These are phyloP conservation scores for Dactylorhiza incarnata DNA, from an alignment of 106 monocot species.

Conservation along the genomic window DNA sequence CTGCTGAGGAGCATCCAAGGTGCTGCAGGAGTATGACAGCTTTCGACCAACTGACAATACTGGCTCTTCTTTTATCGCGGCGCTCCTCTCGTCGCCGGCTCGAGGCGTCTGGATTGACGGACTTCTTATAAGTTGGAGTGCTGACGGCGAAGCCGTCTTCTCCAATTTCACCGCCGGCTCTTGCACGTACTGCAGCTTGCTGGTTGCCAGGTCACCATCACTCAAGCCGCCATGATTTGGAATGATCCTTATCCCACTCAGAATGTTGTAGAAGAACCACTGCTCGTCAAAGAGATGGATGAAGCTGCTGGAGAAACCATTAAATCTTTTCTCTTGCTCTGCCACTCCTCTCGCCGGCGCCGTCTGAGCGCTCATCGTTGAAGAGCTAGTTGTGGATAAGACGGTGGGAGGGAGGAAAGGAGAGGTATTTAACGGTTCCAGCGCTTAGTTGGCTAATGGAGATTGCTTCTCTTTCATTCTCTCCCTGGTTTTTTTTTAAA, in stretches of 20 bases:
- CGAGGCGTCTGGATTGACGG: constrained; percentile 22
- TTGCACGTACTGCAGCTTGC: background rate
- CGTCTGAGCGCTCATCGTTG: background rate
- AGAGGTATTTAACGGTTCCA: background rate
- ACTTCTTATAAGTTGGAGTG: constrained; percentile 10
- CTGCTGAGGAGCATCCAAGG: constrained; percentile 12
- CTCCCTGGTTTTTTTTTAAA: background rate
- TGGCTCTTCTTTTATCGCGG: background rate
- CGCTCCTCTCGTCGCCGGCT: background rate
- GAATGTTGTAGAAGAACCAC: constrained; percentile 53
- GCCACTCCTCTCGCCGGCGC: background rate
- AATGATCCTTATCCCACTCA: background rate
- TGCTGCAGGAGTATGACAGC: constrained; percentile 22
- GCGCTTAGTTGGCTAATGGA: background rate
- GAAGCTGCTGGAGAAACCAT: background rate
- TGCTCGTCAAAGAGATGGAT: constrained; percentile 45
- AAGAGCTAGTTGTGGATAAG: background rate
- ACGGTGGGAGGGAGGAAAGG: no score
- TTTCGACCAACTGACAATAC: background rate
- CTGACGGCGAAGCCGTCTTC: background rate
- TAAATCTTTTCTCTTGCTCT: background rate
- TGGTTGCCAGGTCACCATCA: background rate
- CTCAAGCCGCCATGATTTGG: no score
- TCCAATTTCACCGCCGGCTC: background rate
- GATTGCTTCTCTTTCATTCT: background rate